Evolutionary conservation across 2,329 filamentous ascomycete genomes (phyloP).

Genomic region (Metarhizium brunneum): DNA sequence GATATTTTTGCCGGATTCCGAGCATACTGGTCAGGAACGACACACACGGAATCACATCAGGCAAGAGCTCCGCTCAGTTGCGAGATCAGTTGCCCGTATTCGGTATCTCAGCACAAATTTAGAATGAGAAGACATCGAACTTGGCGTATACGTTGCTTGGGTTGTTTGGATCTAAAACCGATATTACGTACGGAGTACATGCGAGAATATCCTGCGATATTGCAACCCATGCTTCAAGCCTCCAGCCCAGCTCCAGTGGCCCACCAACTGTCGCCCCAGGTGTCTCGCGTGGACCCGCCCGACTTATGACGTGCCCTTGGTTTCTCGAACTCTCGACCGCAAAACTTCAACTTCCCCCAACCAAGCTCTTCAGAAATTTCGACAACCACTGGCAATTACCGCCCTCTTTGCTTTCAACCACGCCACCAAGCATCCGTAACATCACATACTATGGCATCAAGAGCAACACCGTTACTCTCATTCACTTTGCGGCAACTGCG

Average conservation of each 20-base stretch:
- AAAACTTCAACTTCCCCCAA: not conserved
- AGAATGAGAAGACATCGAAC: too few species aligned
- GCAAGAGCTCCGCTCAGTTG: not conserved
- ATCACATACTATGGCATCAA: conserved; percentile 19
- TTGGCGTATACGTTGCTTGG: too few species aligned
- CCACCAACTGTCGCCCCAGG: too few species aligned
- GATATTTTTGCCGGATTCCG: not conserved
- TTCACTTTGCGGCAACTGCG: conserved; percentile 12
- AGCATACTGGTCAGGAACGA: not conserved
- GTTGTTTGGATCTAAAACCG: too few species aligned
- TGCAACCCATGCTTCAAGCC: too few species aligned
- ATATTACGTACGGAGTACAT: too few species aligned
- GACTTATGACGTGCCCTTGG: conserved; percentile 10
- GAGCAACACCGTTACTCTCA: conserved; percentile 11
- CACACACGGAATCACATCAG: not conserved
- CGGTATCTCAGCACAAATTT: too few species aligned
- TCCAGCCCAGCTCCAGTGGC: too few species aligned
- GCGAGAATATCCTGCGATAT: too few species aligned
- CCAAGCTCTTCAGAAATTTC: conserved; percentile 2
- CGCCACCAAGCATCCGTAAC: not conserved
- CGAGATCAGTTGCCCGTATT: too few species aligned
- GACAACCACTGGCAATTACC: not conserved
- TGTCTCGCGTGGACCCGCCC: too few species aligned
- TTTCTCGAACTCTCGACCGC: not conserved
- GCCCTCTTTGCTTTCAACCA: not conserved